phyloP scores from a whole-genome alignment of 257 asterid species.

The Coffea eugenioides region DNA sequence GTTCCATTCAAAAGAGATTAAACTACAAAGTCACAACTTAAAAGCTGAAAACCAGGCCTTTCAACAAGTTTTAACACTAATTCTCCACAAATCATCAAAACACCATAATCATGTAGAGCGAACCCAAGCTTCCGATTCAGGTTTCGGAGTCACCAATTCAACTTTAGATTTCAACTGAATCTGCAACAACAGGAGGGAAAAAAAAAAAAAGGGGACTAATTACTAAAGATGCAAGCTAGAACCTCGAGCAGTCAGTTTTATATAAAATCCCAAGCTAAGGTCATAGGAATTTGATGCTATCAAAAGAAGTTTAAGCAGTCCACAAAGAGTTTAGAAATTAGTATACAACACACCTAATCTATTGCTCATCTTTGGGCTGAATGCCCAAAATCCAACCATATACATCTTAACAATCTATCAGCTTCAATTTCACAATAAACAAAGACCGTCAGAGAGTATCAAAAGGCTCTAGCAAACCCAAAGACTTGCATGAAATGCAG shows the following conservation, averaged over 20 bases:
- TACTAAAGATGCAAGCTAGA: not conserved
- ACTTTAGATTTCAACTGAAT: constrained; percentile 27
- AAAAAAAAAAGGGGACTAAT: not conserved
- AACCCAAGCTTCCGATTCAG: constrained; percentile 1
- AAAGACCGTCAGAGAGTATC: not conserved
- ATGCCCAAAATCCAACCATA: not conserved
- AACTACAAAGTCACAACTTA: constrained; percentile 5
- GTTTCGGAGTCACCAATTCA: constrained; percentile 13
- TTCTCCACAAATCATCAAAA: not conserved
- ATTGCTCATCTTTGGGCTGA: not conserved
- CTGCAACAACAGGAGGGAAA: constrained; percentile 23
- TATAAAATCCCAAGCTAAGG: not conserved
- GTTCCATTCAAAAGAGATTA: not conserved
- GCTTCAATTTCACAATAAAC: too few species aligned
- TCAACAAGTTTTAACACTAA: not conserved
- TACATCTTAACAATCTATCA: not conserved
- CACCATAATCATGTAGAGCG: not conserved
- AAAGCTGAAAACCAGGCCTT: not conserved
- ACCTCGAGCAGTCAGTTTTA: not conserved
- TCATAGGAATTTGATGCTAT: not conserved
- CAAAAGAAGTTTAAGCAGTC: not conserved
- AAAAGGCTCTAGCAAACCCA: not conserved
- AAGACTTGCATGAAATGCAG: not conserved
- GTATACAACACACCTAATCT: not conserved
- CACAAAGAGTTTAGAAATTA: not conserved